Base-by-base conservation (phyloP, 2,329 filamentous ascomycete species). In the Diaporthe ilicicola region DNA sequence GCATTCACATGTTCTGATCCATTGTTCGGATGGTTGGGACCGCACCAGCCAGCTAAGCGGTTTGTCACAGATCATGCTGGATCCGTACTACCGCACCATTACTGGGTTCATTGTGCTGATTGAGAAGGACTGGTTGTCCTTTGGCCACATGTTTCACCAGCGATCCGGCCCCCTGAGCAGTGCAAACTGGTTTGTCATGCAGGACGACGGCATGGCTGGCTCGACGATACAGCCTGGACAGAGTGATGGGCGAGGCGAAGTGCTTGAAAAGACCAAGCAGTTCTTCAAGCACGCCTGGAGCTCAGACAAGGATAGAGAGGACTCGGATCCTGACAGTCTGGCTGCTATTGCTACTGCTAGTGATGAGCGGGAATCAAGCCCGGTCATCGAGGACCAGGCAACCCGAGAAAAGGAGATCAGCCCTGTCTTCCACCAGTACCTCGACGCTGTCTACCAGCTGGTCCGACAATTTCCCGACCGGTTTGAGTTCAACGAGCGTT, bases 21-120 rank as follows among this genome's bases (percentile, higher is more conserved):
- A 99, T 81, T 99, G 96, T 82, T 98, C 96, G 2, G 96, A 99
- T 81, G 96, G 96, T 4, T 99, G 96, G 96, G 96, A 99, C 82
- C 92, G 96, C 64, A 99, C 96, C 9, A 95, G 94, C 77, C 96
- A 99, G 82, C 87, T 99, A 65, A 97, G 95, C 77, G 94, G 95
- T 5, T 83, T 99, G 70, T 92, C 94, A 69, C 95, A 99, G 82
- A 87, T 99, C 48, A 95, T 97, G 85, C 88, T 99, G 10, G 96
- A 99, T 78, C 96, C 96, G 0, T 98, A 97, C 81, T 99, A 94
- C 80, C 90, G 96, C 65, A 98, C 96, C 0, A 85, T 99, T 62
- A 93, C 98, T 75, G 96, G 96, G 0, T 99, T 98, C 80, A 95
- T 98, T 76, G 91, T 97, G 2, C 84, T 99, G 8, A 88, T 99